Conservation (phyloP, 140 eudicot genomes). For the Oenanthe javanica region DNA sequence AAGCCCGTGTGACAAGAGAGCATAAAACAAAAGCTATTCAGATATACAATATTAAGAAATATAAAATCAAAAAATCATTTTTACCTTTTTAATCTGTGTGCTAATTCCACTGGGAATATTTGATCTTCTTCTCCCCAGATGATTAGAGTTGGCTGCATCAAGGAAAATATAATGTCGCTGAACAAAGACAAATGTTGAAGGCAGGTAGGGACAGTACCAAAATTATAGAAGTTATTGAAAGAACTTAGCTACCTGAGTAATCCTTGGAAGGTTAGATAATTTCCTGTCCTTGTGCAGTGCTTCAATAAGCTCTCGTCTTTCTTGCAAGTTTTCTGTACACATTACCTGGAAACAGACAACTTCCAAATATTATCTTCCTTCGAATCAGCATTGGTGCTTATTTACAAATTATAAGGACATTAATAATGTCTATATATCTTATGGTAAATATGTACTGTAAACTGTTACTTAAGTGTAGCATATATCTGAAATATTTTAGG, state of each 20-base stretch:
- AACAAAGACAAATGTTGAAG: background rate
- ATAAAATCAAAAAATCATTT: background rate
- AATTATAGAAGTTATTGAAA: too few species aligned
- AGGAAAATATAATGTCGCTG: constrained; percentile 2
- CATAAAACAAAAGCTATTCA: background rate
- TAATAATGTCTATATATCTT: too few species aligned
- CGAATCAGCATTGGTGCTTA: too few species aligned
- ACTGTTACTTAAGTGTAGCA: background rate
- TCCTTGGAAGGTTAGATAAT: constrained; percentile 37
- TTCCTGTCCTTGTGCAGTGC: constrained; percentile 43
- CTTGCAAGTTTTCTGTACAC: constrained; percentile 35
- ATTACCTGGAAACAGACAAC: constrained; percentile 35
- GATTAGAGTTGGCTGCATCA: constrained; percentile 51
- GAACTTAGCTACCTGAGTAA: constrained; percentile 24
- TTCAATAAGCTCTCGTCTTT: constrained; percentile 29
- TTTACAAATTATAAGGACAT: too few species aligned
- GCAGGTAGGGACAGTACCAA: background rate
- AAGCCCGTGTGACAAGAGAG: background rate
- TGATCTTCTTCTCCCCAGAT: constrained; percentile 78
- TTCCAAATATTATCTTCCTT: background rate
- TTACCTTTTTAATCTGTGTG: constrained; percentile 56
- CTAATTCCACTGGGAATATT: constrained; percentile 67
- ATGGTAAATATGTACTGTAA: background rate
- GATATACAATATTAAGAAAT: background rate
- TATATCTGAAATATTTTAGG: background rate